Conservation (phyloP, 2,329 filamentous ascomycete species). For the Polytolypa hystricis region DNA sequence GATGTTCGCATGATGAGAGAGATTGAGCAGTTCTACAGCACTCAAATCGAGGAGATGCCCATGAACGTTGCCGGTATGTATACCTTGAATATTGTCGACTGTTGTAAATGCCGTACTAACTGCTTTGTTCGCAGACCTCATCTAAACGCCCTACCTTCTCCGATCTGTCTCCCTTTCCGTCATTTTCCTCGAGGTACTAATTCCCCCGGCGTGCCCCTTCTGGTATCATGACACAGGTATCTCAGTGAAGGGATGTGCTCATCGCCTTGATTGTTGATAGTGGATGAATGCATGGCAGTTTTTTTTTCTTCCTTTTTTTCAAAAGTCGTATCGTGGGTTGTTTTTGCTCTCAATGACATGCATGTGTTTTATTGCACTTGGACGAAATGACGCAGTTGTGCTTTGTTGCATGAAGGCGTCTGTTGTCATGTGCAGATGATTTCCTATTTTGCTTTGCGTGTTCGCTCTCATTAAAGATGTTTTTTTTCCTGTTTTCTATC, state of each 20-base stretch:
- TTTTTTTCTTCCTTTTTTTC: conserved; percentile 3
- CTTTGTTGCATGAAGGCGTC: conserved; percentile 3
- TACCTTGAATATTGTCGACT: conserved; percentile 1
- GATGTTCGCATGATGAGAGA: conserved; percentile 99
- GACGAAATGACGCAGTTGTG: conserved; percentile 3
- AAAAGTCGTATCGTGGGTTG: conserved; percentile 13
- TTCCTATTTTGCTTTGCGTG: not conserved
- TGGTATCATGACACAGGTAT: not conserved
- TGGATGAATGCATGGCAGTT: conserved; percentile 11
- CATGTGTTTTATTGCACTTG: conserved; percentile 5
- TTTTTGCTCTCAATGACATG: conserved; percentile 6
- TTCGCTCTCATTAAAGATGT: conserved; percentile 1
- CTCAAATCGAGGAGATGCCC: conserved; percentile 99
- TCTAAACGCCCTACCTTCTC: conserved; percentile 32
- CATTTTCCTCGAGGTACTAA: conserved; percentile 7
- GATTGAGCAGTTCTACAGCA: conserved; percentile 99
- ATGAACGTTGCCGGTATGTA: conserved; percentile 67
- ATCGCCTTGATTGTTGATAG: conserved; percentile 6
- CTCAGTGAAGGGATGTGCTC: too few relatives aligned
- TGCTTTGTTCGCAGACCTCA: conserved; percentile 25
- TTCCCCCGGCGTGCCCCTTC: not conserved
- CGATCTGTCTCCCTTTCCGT: conserved; percentile 14
- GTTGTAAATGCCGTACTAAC: conserved; percentile 10
- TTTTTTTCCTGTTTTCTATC: not conserved
- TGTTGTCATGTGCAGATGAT: not conserved